These are phyloP conservation scores for Cladosporium phlei DNA, from an alignment of 2,329 filamentous ascomycete genomes.

Conservation along the genomic window DNA sequence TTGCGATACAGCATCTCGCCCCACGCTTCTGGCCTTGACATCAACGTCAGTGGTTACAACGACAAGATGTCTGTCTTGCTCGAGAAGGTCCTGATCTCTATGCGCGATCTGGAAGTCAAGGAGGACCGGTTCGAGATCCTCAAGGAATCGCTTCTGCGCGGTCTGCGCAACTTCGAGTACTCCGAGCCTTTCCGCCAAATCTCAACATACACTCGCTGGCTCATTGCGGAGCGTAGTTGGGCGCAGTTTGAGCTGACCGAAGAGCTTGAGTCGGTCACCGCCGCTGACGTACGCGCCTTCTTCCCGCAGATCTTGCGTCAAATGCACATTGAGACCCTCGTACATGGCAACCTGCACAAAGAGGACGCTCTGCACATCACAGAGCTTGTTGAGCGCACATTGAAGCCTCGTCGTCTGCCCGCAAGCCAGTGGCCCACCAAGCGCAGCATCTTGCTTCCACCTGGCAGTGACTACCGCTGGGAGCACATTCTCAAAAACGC, in stretches of 20 bases:
- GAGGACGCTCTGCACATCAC: constrained; percentile 85
- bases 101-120: constrained; percentile 77
- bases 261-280: constrained; percentile 70
- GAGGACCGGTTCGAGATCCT: constrained; percentile 88
- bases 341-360: constrained; percentile 90
- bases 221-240: constrained; percentile 71
- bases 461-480: constrained; percentile 79
- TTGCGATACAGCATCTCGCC: constrained; percentile 75
- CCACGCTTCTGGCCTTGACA: constrained; percentile 66
- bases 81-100: constrained; percentile 78
- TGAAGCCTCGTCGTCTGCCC: constrained; percentile 70
- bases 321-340: constrained; percentile 80
- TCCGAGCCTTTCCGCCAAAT: constrained; percentile 88
- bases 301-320: constrained; percentile 76
- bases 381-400: constrained; percentile 70
- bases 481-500: constrained; percentile 76
- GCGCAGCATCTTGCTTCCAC: constrained; percentile 70
- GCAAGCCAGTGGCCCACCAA: constrained; percentile 73
- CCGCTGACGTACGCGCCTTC: constrained; percentile 70
- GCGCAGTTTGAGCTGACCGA: constrained; percentile 74
- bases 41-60: constrained; percentile 86
- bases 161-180: constrained; percentile 80
- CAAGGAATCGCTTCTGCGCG: constrained; percentile 74
- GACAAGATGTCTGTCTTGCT: constrained; percentile 89
- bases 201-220: constrained; percentile 73